Evolutionary conservation across 164 flowering plant genomes (phyloP).

Genomic region (Tinospora cordifolia): DNA sequence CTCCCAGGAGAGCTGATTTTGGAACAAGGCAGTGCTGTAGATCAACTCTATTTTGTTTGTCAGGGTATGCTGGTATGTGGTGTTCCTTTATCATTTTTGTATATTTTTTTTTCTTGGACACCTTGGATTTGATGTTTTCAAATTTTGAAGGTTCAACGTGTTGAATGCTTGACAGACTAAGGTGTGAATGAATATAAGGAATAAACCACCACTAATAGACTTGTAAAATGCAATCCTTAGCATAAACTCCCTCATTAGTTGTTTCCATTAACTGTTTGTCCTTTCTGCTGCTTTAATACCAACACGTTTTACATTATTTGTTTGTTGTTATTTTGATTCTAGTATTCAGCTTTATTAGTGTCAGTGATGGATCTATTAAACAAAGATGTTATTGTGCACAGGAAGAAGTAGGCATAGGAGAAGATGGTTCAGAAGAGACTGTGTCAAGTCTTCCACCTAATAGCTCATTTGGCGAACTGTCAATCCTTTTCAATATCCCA

Average conservation of each 20-base stretch:
- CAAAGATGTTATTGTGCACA: conserved; percentile 20
- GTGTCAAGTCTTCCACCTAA: conserved; percentile 38
- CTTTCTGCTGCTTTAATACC: neutral
- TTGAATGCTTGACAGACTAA: neutral
- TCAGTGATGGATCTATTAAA: neutral
- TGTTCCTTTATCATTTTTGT: neutral
- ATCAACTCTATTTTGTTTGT: conserved; percentile 79
- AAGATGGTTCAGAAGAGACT: conserved; percentile 59
- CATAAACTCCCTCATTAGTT: neutral
- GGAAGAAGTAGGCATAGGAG: conserved; percentile 59
- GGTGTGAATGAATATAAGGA: neutral
- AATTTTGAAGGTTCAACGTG: neutral
- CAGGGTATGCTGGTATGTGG: conserved; percentile 59
- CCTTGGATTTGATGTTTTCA: neutral
- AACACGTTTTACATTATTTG: too few species aligned
- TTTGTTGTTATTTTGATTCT: neutral
- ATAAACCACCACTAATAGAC: neutral
- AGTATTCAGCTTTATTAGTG: neutral
- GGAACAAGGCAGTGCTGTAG: conserved; percentile 76
- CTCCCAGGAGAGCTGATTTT: conserved; percentile 85
- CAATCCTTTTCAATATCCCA: conserved; percentile 84
- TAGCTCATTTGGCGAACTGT: conserved; percentile 68
- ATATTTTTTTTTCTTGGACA: conserved; percentile 2
- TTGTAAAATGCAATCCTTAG: neutral
- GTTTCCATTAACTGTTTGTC: neutral